Base-by-base conservation (phyloP, 306 rosid genomes). In the Hylodesmum podocarpum region DNA sequence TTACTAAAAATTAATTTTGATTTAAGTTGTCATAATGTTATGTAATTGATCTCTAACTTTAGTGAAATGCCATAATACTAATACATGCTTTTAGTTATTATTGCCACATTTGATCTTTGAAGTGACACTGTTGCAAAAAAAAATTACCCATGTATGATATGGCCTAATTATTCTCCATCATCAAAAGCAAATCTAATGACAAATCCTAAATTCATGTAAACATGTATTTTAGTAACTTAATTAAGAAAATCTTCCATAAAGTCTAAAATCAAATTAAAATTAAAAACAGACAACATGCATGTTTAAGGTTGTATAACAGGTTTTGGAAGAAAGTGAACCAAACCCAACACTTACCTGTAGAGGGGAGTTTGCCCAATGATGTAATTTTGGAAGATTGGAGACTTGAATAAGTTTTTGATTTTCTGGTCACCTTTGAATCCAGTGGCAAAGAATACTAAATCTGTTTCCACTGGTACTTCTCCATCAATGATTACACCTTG, bases 361-460 rank as follows among this genome's bases (percentile, higher is more conserved):
- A 86, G 86, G 13, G 87, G 79, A 55, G 49, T 3, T 66, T 85
- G 47, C 0, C 49, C 78, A 29, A 36, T 4, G 14, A 89, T 70
- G 46, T 64, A 22, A 0, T 62, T 70, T 61, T 77, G 88, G 33
- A 85, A 83, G 39, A 28, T 11, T 39, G 83, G 81, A 61, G 88
- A 83, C 66, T 70, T 79, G 46, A 89, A 87, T 16, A 89, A 77
- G 61, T 29, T 40, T 78, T 73, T 80, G 19, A 89, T 83, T 70
- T 86, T 87, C n/a, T 33, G 50, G 18, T 83, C 88, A 50, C 93
- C 89, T 49, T 44, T 85, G 66, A 46, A 89, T 15, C 91, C 91
- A 2, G 93, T 89, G 11, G 89, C 93, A 51, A 89, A 55, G 72
- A 89, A 55, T 36, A 87, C 89, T 39, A 89, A 1, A 66, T 89